Evolutionary conservation across 2,329 filamentous ascomycete genomes (phyloP).

Genomic region (Neofusicoccum cordaticola): DNA sequence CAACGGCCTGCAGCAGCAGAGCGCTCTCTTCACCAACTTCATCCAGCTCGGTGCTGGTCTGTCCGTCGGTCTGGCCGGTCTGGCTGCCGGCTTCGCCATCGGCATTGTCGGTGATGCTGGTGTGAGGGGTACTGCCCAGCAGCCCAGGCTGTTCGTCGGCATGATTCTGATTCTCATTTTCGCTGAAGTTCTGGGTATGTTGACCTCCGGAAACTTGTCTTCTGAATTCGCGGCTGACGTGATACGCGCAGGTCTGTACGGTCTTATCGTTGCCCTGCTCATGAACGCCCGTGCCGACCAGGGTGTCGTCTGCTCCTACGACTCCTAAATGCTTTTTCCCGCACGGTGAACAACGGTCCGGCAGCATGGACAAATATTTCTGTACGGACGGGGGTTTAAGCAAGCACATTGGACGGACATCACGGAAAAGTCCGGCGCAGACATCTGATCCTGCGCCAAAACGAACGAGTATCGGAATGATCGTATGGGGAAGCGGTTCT

Average conservation of each 20-base stretch:
- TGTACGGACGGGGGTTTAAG: constrained; percentile 12
- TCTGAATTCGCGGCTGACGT: constrained; percentile 13
- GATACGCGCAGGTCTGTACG: constrained; percentile 76
- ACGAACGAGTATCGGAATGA: constrained; percentile 8
- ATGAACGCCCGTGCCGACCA: constrained; percentile 86
- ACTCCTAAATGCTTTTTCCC: constrained; percentile 11
- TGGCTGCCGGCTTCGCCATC: constrained; percentile 81
- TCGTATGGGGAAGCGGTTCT: neutral
- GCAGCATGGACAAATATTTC: constrained; percentile 11
- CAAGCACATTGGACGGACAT: neutral
- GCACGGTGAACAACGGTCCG: constrained; percentile 1
- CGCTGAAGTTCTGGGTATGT: constrained; percentile 93
- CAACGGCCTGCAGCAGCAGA: constrained; percentile 49
- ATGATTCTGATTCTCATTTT: constrained; percentile 99
- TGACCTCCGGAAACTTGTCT: neutral
- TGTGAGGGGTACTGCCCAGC: constrained; percentile 82
- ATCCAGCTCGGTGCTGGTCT: constrained; percentile 54
- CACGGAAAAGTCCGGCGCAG: neutral
- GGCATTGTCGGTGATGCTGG: constrained; percentile 70
- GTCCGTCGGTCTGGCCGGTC: constrained; percentile 73
- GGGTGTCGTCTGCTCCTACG: constrained; percentile 17
- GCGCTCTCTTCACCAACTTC: constrained; percentile 51
- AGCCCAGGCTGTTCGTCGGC: constrained; percentile 85
- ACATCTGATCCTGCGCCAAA: neutral
- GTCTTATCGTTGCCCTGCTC: constrained; percentile 95